Base-by-base conservation (phyloP, 2,329 filamentous ascomycete species). In the Davidsoniella eucalypti region DNA sequence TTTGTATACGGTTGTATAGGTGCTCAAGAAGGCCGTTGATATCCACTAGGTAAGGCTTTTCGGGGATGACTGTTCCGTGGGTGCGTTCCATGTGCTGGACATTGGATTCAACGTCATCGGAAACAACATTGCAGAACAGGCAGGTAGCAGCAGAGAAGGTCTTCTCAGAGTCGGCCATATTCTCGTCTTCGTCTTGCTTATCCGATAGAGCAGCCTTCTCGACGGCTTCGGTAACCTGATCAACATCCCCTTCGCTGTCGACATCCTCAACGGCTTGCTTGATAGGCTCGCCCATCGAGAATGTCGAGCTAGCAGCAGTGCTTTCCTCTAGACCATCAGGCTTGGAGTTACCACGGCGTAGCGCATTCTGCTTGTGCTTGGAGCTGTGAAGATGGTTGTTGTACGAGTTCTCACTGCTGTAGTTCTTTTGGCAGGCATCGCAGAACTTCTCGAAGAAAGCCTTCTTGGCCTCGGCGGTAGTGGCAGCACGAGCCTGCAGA, bases 21-120 rank as follows among this genome's bases (percentile, higher is more conserved):
- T 87, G 81, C 49, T 73, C 72, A 54, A 98, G 67, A 46, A 98
- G 69, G 1, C 88, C 88, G 54, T 94, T 82, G 2, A 92, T 63
- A 59, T 98, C 77, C 4, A 84, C 78, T 2, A 98, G 69, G 59
- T 87, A 98, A 29, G 81, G 69, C 65, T 80, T 84, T 63, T 98
- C 92, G 0, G 92, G 92, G 54, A 98, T 82, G 65, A 96, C 95
- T 79, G 95, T 87, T 68, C 90, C 87, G 62, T 98, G 92, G 59
- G 82, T 81, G 54, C 85, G 83, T 61, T 83, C 80, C 92, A 98
- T 98, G 62, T 98, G 92, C 39, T 78, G 69, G 33, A 87, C 70
- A 60, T 88, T 95, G 29, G 88, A 69, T n/a, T 77, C 66, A 5
- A 87, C 67, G 10, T 77, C 83, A 0, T 85, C 78, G 0, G 87